Percentiles rank a stretch among this genome's conserved stretches.
Evolutionary conservation across 352 stramenopile species (phyloP).

Genomic region (Aphanomyces stellatus): DNA sequence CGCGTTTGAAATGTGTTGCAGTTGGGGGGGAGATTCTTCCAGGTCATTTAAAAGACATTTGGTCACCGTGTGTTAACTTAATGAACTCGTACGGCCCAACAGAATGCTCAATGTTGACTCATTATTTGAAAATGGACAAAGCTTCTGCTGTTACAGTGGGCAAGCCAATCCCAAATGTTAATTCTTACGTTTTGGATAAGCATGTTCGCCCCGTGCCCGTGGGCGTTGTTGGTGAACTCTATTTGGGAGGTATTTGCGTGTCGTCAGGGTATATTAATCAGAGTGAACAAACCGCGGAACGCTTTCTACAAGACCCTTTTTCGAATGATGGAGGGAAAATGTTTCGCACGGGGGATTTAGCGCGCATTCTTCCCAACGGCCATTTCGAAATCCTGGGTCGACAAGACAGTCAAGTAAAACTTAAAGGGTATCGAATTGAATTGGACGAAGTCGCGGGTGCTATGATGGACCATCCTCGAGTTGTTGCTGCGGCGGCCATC

Average conservation of each 20-base stretch:
- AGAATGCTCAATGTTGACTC: background rate
- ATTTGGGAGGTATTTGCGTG: background rate
- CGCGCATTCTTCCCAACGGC: constrained; percentile 82
- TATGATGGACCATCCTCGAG: constrained; percentile 28
- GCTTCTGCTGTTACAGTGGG: too few relatives aligned
- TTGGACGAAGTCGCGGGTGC: constrained; percentile 67
- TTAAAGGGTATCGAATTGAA: constrained; percentile 74
- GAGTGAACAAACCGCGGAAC: background rate
- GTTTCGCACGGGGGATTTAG: constrained; percentile 89
- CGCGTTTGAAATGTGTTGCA: background rate
- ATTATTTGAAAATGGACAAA: too few relatives aligned
- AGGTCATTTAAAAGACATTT: background rate
- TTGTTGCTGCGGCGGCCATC: constrained; percentile 44
- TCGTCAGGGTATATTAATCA: background rate
- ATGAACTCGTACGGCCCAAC: background rate
- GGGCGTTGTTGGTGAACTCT: background rate
- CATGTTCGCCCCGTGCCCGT: background rate
- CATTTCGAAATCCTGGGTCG: constrained; percentile 80
- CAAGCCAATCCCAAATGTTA: background rate
- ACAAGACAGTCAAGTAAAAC: constrained; percentile 67
- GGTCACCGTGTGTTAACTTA: background rate
- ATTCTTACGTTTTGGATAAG: background rate
- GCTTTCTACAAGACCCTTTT: constrained; percentile 44
- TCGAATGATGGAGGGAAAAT: constrained; percentile 62
- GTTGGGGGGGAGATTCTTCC: background rate